Percentiles rank a stretch among this genome's conserved stretches.
Evolutionary conservation across 164 flowering plant genomes (phyloP).

Genomic region (Santalum album): DNA sequence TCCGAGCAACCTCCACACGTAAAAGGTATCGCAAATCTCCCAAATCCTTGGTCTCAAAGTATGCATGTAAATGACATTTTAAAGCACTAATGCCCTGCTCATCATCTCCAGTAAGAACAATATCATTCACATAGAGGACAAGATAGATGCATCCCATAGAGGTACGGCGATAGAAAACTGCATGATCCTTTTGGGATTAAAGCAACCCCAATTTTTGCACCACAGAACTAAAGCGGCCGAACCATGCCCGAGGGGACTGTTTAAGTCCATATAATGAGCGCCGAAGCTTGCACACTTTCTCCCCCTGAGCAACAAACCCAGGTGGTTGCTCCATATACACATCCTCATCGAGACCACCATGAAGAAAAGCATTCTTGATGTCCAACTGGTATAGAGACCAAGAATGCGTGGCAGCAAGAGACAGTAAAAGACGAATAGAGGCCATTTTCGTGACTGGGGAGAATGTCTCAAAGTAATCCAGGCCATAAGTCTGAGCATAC

Average conservation of each 20-base stretch:
- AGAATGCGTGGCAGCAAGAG: background rate
- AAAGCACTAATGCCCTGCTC: background rate
- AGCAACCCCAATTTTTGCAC: background rate
- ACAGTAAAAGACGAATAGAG: background rate
- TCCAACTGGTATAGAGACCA: background rate
- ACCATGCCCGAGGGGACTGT: background rate
- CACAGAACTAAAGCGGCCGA: background rate
- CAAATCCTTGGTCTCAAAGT: background rate
- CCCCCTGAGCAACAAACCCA: background rate
- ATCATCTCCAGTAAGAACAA: background rate
- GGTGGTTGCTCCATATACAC: constrained; percentile 1
- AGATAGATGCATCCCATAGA: background rate
- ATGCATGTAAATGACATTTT: background rate
- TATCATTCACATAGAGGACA: background rate
- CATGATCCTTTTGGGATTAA: background rate
- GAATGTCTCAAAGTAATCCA: background rate
- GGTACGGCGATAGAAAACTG: background rate
- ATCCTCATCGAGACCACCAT: background rate
- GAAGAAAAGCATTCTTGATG: background rate
- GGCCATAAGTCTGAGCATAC: background rate
- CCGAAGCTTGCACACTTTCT: background rate
- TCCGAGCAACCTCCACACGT: background rate
- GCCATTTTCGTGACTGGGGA: background rate
- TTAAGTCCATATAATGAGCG: background rate
- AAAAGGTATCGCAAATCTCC: constrained; percentile 1